A percentile compares a stretch with the other conserved stretches of the same genome.
These are phyloP conservation scores for Cerioporus squamosus DNA, from an alignment of 1,284 basidiomycete species.

Conservation along the genomic window DNA sequence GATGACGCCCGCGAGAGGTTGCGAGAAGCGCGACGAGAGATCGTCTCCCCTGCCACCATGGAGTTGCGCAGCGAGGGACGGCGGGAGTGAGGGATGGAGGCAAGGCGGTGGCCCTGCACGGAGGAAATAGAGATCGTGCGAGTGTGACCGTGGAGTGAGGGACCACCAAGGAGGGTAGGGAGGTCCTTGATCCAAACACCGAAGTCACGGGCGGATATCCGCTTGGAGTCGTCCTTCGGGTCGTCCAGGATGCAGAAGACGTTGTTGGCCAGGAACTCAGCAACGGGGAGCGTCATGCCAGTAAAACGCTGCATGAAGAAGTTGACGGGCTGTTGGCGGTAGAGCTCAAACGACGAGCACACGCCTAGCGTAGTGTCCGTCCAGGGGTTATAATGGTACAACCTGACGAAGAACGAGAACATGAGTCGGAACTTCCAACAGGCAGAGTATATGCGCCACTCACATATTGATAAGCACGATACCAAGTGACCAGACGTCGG, in stretches of 20 bases:
- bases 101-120: conserved; percentile 62
- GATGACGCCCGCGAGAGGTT: conserved; percentile 65
- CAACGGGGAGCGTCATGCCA: conserved; percentile 89
- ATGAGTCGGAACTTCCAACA: background rate
- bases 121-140: conserved; percentile 59
- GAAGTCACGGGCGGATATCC: conserved; percentile 84
- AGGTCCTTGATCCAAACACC: conserved; percentile 86
- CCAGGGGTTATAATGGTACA: conserved; percentile 99
- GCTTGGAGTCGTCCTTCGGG: conserved; percentile 55
- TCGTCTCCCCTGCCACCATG: conserved; percentile 45
- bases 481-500: conserved; percentile 98
- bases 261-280: conserved; percentile 82
- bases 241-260: conserved; percentile 87
- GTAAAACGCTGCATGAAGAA: conserved; percentile 93
- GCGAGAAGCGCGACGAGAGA: conserved; percentile 54
- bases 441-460: conserved; percentile 32
- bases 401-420: conserved; percentile 53
- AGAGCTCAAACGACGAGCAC: conserved; percentile 85
- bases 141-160: conserved; percentile 41
- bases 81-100: conserved; percentile 67
- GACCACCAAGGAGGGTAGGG: conserved; percentile 62
- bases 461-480: conserved; percentile 98
- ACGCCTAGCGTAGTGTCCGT: conserved; percentile 84
- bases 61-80: conserved; percentile 67
- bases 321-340: conserved; percentile 76